Conservation (phyloP, 2,329 filamentous ascomycete genomes). For the Aspergillus ruber region DNA sequence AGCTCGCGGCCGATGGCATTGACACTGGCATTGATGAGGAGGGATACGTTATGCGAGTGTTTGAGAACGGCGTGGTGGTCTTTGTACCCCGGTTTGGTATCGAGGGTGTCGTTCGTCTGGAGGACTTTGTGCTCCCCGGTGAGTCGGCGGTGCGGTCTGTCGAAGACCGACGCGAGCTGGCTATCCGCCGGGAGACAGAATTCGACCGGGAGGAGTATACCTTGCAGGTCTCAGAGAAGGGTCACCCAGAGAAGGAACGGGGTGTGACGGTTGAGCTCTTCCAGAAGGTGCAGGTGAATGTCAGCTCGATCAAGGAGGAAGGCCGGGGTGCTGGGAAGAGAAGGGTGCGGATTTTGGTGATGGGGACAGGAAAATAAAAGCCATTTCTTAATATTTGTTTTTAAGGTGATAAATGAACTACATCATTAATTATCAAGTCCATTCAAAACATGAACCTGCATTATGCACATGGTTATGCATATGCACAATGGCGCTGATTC, state of each 20-base stretch:
- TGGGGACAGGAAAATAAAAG: constrained; percentile 19
- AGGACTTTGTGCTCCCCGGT: constrained; percentile 71
- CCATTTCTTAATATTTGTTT: background rate
- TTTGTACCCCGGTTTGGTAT: constrained; percentile 95
- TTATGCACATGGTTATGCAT: constrained; percentile 15
- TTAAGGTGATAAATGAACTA: background rate
- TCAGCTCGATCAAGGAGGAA: constrained; percentile 89
- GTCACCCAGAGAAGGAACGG: constrained; percentile 31
- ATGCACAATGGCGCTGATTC: background rate
- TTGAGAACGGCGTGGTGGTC: constrained; percentile 94
- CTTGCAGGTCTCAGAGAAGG: constrained; percentile 54
- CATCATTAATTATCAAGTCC: constrained; percentile 6
- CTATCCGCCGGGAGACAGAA: constrained; percentile 58
- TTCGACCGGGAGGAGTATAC: constrained; percentile 85
- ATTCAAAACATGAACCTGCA: constrained; percentile 27
- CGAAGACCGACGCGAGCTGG: constrained; percentile 27
- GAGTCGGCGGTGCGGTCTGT: constrained; percentile 27
- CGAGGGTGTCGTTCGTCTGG: constrained; percentile 79
- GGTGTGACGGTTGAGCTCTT: constrained; percentile 68
- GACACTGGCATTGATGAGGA: constrained; percentile 63
- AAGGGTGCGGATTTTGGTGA: constrained; percentile 45
- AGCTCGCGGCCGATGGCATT: constrained; percentile 28
- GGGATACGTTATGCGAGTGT: constrained; percentile 93
- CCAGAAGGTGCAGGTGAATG: constrained; percentile 80
- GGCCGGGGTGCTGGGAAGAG: constrained; percentile 79